Evolutionary conservation across 148 eudicot species (phyloP).

Genomic region (Rhododendron vialii): DNA sequence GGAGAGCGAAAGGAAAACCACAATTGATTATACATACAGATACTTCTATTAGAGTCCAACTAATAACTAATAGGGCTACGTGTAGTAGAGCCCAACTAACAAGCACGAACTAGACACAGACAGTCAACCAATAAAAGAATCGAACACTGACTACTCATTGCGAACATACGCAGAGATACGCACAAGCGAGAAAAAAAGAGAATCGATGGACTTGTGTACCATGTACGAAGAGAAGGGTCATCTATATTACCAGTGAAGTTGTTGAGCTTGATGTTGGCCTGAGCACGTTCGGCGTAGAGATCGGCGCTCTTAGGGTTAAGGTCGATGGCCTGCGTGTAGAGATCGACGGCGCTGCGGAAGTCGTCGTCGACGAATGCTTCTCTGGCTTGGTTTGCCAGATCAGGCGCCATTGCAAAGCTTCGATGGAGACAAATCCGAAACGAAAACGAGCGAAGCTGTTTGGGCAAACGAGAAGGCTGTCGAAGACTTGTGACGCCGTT

Average conservation of each 20-base stretch:
- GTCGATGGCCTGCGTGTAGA: conserved; percentile 38
- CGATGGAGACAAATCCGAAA: neutral
- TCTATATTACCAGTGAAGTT: conserved; percentile 61
- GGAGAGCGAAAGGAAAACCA: neutral
- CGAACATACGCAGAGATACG: neutral
- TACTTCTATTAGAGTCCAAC: neutral
- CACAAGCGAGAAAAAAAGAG: neutral
- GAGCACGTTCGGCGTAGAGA: conserved; percentile 82
- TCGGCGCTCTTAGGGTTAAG: conserved; percentile 55
- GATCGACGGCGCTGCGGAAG: conserved; percentile 11
- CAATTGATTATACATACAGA: neutral
- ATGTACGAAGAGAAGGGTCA: neutral
- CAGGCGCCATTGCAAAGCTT: conserved; percentile 7
- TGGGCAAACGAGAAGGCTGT: neutral
- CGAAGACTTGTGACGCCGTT: neutral
- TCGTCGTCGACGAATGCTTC: conserved; percentile 20
- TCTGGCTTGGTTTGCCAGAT: conserved; percentile 8
- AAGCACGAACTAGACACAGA: neutral
- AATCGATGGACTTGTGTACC: neutral
- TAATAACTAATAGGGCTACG: neutral
- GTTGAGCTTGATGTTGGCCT: conserved; percentile 73
- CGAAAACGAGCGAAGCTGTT: neutral
- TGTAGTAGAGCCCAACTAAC: neutral
- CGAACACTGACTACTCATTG: neutral
- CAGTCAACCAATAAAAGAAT: neutral